These are phyloP conservation scores for Marasmius tenuissimus DNA, from an alignment of 1,284 basidiomycete genomes.

Conservation along the genomic window DNA sequence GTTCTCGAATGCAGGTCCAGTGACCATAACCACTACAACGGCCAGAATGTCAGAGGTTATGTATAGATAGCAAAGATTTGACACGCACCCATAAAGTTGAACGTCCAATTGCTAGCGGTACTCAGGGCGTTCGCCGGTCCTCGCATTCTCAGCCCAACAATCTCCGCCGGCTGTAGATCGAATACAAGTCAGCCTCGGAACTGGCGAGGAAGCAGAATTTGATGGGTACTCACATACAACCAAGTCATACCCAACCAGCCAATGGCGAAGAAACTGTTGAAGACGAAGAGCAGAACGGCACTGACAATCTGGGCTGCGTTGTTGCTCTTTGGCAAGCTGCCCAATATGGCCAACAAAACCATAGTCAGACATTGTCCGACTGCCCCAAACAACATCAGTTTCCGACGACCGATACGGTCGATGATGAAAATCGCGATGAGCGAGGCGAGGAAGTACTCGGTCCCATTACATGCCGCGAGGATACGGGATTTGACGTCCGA, in stretches of 20 bases:
- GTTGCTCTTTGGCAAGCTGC: conserved; percentile 39
- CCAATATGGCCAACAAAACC: conserved; percentile 58
- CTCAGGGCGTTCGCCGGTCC: conserved; percentile 69
- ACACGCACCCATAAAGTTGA: conserved; percentile 53
- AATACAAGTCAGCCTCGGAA: neutral
- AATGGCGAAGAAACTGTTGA: conserved; percentile 68
- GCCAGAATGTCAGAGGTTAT: neutral
- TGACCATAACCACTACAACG: conserved; percentile 52
- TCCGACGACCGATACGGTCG: conserved; percentile 57
- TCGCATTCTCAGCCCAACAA: conserved; percentile 60
- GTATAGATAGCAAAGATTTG: neutral
- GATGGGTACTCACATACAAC: conserved; percentile 52
- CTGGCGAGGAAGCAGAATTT: neutral
- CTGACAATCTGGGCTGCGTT: conserved; percentile 51
- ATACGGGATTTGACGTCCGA: conserved; percentile 62
- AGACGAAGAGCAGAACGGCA: conserved; percentile 60
- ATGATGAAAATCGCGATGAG: conserved; percentile 54
- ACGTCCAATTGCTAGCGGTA: conserved; percentile 61
- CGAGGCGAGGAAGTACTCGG: conserved; percentile 67
- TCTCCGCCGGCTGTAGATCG: conserved; percentile 56
- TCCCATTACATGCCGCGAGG: conserved; percentile 69
- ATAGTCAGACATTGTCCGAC: conserved; percentile 60
- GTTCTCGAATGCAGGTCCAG: conserved; percentile 62
- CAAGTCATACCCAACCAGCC: conserved; percentile 74
- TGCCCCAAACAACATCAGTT: conserved; percentile 64